phyloP scores from a whole-genome alignment of 2,329 filamentous ascomycete genomes.

The Blastomyces parvus region DNA sequence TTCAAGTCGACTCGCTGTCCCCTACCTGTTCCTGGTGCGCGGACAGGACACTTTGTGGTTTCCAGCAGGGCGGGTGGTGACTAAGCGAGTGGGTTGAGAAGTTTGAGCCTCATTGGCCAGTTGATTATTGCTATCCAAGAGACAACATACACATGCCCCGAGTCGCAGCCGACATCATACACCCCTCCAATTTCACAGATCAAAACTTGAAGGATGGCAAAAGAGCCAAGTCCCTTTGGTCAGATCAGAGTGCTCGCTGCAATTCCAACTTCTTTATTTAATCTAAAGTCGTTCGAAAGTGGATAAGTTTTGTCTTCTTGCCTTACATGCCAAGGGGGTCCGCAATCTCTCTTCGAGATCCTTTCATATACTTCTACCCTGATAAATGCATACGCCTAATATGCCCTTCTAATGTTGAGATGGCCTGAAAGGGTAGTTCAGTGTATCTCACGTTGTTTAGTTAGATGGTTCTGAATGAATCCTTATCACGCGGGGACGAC shows the following conservation, averaged over 20 bases:
- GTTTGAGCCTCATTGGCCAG: slow-evolving; percentile 24
- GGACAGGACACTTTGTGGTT: slow-evolving; percentile 29
- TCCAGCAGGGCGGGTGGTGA: slow-evolving; percentile 10
- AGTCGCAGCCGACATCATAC: not conserved
- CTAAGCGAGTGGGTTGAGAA: slow-evolving; percentile 27
- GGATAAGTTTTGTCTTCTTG: too few species aligned
- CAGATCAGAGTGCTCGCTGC: not conserved
- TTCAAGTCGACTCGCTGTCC: not conserved
- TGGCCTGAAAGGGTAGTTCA: not conserved
- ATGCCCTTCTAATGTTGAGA: slow-evolving; percentile 1
- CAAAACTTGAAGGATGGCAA: not conserved
- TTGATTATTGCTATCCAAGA: not conserved
- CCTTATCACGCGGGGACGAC: not conserved
- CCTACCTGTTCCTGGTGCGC: slow-evolving; percentile 24
- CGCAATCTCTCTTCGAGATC: too few species aligned
- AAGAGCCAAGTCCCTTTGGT: not conserved
- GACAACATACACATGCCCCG: not conserved
- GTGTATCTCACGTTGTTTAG: not conserved
- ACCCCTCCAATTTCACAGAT: not conserved
- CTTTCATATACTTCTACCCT: not conserved
- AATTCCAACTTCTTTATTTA: not conserved
- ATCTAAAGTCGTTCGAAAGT: not conserved
- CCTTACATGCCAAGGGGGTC: too few species aligned
- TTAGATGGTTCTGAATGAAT: not conserved
- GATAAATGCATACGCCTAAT: not conserved